A percentile compares a stretch with the other conserved stretches of the same genome.
phyloP scores from a whole-genome alignment of 2,329 filamentous ascomycete species.

The Penicillium sp. region DNA sequence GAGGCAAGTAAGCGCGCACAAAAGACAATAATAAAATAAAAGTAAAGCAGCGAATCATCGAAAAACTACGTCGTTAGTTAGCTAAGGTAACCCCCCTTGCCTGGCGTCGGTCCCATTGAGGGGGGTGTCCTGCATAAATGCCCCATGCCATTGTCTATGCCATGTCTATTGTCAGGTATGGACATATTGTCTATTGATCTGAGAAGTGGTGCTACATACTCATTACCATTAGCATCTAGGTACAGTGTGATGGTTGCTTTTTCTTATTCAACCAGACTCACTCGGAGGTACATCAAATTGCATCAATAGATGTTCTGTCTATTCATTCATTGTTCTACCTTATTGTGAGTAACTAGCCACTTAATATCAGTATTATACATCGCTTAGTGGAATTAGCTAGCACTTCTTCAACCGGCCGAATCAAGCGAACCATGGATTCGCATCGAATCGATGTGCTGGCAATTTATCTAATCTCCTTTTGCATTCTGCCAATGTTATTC shows the following conservation, averaged over 20 bases:
- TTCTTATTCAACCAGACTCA: too few species aligned
- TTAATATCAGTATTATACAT: conserved; percentile 3
- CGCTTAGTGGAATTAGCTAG: neutral
- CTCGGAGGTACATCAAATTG: too few species aligned
- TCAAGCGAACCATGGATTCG: conserved; percentile 2
- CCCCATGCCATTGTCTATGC: neutral
- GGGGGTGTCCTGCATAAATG: conserved; percentile 10
- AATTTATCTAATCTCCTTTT: conserved; percentile 16
- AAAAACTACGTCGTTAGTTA: neutral
- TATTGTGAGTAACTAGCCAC: neutral
- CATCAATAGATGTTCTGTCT: neutral
- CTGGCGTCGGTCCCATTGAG: conserved; percentile 19
- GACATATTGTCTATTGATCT: neutral
- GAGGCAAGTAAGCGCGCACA: neutral
- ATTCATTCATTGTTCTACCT: neutral
- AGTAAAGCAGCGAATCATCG: conserved; percentile 31
- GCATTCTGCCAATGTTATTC: neutral
- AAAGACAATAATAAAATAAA: conserved; percentile 5
- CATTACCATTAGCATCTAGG: too few species aligned
- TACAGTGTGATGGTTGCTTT: neutral
- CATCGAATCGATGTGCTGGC: conserved; percentile 30
- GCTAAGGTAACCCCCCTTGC: conserved; percentile 20
- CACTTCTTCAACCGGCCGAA: neutral
- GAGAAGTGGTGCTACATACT: too few species aligned
- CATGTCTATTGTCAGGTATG: conserved; percentile 5